Percentiles rank a stretch among this genome's conserved stretches.
Evolutionary conservation across 2,329 filamentous ascomycete species (phyloP).

Genomic region (Penicillium expansum): DNA sequence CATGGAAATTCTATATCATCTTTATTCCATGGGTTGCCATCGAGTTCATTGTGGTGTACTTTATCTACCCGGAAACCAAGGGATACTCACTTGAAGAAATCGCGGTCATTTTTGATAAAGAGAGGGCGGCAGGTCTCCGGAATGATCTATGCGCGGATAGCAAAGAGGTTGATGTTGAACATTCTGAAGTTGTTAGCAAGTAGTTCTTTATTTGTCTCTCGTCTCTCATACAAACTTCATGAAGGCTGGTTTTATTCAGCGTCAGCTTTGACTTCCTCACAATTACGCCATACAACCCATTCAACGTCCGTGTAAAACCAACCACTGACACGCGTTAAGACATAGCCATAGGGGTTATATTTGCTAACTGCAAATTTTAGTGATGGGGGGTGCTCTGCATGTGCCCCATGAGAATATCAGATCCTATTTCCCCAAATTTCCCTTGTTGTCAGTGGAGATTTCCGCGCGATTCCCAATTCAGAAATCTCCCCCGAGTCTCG

Average conservation of each 20-base stretch:
- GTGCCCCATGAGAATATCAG: neutral
- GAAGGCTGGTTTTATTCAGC: too few relatives aligned
- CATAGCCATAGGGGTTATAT: neutral
- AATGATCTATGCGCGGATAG: neutral
- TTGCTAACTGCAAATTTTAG: neutral
- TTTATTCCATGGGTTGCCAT: neutral
- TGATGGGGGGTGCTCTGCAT: neutral
- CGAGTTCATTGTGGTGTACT: neutral
- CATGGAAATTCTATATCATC: neutral
- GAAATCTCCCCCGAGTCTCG: neutral
- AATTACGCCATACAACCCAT: too few relatives aligned
- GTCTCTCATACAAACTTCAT: too few relatives aligned
- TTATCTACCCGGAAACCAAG: neutral
- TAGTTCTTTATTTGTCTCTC: too few relatives aligned
- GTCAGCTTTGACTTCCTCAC: too few relatives aligned
- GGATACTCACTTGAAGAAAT: neutral
- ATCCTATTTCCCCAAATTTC: neutral
- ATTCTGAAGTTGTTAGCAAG: neutral
- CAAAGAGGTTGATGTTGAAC: neutral
- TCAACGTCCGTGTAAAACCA: too few relatives aligned
- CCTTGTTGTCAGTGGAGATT: neutral
- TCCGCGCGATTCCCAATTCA: neutral
- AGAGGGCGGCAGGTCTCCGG: neutral
- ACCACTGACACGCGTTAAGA: too few relatives aligned
- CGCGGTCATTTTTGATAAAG: neutral